Evolutionary conservation across 805 yeast species (phyloP), one percentile per base, ranked within the genome.

Genomic region (Sugiyamaella mastotermitis): DNA sequence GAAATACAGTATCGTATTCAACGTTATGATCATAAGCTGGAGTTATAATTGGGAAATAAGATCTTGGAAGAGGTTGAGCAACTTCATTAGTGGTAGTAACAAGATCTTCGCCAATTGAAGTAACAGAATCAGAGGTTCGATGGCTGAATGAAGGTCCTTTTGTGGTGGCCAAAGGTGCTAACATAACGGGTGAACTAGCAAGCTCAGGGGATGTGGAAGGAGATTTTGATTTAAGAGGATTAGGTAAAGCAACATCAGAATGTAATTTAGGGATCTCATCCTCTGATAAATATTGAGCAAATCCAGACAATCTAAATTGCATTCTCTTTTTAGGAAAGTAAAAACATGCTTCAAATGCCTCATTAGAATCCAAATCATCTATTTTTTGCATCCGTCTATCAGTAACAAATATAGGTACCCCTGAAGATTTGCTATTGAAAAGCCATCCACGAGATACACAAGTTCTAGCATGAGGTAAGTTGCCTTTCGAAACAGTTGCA

Each of bases 291-390:
- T 66, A 51, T 45, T 76, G 69, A 10, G 83, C 83, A 19, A 65
- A 58, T 9, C 95, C 95, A 40, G 77, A 69, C 44, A 85, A 65
- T 49, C 95, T 66, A 55, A 78, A 82, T 60, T 85, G 95, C 52
- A 73, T 80, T 55, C 71, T 71, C 17, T 72, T 56, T 16, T 65
- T 66, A 6, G 68, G 72, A 54, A 84, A 81, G 64, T 83, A 81
- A 55, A 82, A 83, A 41, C 84, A 81, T 1, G 85, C 83, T 61
- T 85, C 94, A 56, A 76, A 80, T 39, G 66, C 65, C 37, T 79
- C 73, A 48, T 78, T 70, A 10, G 31, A 11, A 16, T 48, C 34
- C 15, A 66, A 45, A 27, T 82, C 82, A 10, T 61, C 59, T 50
- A 68, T 70, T 58, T 85, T 85, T 35, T 64, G 63, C 66, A 80